Base-by-base conservation (phyloP, 108 stramenopile genomes). In the Schizochytrium sp. region DNA sequence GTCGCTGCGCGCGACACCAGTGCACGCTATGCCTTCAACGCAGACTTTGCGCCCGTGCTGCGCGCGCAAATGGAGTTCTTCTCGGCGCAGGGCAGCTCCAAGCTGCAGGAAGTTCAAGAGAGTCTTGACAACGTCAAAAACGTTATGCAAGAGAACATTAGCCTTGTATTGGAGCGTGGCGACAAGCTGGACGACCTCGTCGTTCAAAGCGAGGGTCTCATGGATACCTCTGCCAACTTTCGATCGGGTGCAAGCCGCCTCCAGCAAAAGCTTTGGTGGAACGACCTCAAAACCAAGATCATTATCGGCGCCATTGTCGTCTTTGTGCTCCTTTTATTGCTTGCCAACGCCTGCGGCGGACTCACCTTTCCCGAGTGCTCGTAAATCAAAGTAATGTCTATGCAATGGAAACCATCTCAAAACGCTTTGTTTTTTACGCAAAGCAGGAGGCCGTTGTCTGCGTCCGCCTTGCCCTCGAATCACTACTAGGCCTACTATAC, bases 111-210 rank as follows among this genome's bases (percentile, higher is more conserved):
- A 18, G 76, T 83, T 0, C 76, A 83, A 45, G 51, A 53, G 43
- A 53, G 76, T 12, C 51, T 83, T 12, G 76, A 47, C 45, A 83
- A 83, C 25, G 76, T 83, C 48, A 83, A 83, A 5, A 53, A 28
- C 23, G 76, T 83, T 18, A 83, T 83, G 76, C 76, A 83, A 53
- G 76, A 83, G 28, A 83, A 83, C 51, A 83, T 83, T 45, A 83
- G 76, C 76, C 76, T 83, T 4, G 76, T 83, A 16, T 34, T 83
- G 18, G 76, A 83, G 48, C 45, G 76, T 4, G 76, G 76, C 45
- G 76, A 83, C 19, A 83, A 83, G 28, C 45, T 83, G 6, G 76
- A 83, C 6, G 10, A 83, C 76, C 76, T 83, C 4, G 76, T 83
- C 23, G 76, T 83, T 12, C 76, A 83, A 23, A 53, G 48, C 45